These are phyloP conservation scores for Eleusine indica DNA, from an alignment of 176 grass and related monocot genomes.

Conservation along the genomic window DNA sequence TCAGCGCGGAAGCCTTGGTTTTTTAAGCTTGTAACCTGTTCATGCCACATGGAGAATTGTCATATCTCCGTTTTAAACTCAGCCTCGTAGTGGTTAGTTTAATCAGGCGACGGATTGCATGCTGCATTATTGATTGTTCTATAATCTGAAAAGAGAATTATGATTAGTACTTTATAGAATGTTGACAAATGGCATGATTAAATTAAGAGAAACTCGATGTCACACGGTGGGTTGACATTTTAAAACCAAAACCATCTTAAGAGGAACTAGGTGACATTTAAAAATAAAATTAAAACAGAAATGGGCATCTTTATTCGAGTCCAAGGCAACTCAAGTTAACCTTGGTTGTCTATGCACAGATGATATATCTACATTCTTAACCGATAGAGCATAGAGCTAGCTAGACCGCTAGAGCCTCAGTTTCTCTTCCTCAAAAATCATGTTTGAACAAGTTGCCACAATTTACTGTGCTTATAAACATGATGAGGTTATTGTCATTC, in stretches of 20 bases:
- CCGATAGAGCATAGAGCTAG: too few relatives aligned
- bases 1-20: neutral
- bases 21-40: conserved; percentile 8
- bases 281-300: neutral
- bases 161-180: neutral
- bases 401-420: too few relatives aligned
- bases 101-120: neutral
- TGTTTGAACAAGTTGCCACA: neutral
- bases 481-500: neutral
- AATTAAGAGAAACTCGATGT: neutral
- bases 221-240: neutral
- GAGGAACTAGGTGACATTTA: neutral
- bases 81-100: neutral
- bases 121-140: neutral
- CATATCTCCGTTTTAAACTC: neutral
- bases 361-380: neutral
- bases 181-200: neutral
- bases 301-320: neutral
- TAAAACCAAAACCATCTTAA: neutral
- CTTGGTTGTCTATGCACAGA: neutral
- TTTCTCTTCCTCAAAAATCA: neutral
- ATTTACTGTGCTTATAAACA: neutral
- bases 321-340: neutral
- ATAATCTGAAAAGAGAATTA: neutral
- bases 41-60: conserved; percentile 35